Base-by-base conservation (phyloP, 768 basidiomycete genomes). In the Auriscalpium vulgare region DNA sequence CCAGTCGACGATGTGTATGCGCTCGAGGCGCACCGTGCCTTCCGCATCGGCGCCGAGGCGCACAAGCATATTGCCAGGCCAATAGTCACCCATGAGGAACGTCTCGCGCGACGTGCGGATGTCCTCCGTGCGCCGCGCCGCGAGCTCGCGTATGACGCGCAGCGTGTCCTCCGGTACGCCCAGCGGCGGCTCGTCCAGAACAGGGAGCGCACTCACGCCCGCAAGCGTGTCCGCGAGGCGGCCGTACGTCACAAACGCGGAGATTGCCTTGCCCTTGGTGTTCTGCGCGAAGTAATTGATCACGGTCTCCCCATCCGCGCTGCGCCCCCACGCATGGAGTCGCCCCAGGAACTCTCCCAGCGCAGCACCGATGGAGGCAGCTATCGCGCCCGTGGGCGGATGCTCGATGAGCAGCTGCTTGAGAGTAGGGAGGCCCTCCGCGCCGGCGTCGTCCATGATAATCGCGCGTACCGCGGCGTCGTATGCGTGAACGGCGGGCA, bases 61-160 rank as follows among this genome's bases (percentile, higher is more conserved):
- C n/a, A 85, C 61, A 58, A 85, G 70, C 47, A 87, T 59, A 62
- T 88, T 87, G 0, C 85, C 86, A 1, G 86, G 78, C 85, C 86
- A 88, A 61, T 87, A 83, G 65, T 88, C 87, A 0, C 87, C 86
- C 80, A 81, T 81, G n/a, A 68, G 71, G 56, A 70, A 48, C 10
- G 69, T 62, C 48, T 73, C 72, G 37, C 63, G 55, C 34, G 65
- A 65, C 23, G 65, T 65, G 23, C 56, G 47, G 37, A 79, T 75
- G n/a, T 59, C 67, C 21, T 62, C 47, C 10, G 63, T 58, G 54
- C 66, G 69, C 47, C 59, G 66, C 40, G 66, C 60, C 9, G 68
- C 71, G 29, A 78, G 36, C 48, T 60, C 67, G 8, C 64, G 67
- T 37, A 78, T 65, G 37, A 62, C 60, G 7, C 61, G 60, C 57